A percentile compares a stretch with the other conserved stretches of the same genome.
Evolutionary conservation across 768 basidiomycete genomes (phyloP).

Genomic region (Auricularia cornea): DNA sequence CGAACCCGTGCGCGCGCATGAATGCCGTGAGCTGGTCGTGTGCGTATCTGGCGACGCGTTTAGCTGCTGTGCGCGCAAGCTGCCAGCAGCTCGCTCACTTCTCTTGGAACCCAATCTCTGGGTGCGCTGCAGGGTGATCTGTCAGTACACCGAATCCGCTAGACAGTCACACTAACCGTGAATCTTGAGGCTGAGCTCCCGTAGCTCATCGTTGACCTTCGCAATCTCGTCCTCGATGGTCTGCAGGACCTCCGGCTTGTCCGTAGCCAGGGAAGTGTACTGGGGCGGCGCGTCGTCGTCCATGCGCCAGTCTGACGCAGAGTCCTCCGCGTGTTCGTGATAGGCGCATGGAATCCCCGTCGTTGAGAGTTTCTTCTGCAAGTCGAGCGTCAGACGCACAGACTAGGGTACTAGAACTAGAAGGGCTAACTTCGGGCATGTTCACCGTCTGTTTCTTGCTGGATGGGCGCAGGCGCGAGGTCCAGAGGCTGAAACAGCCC

Average conservation of each 20-base stretch:
- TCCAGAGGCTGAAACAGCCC: not conserved
- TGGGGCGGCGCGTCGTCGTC: not conserved
- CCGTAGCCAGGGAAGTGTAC: not conserved
- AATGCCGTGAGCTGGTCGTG: slow-evolving; percentile 64
- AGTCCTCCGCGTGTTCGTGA: not conserved
- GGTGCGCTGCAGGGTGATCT: slow-evolving; percentile 71
- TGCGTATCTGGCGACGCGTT: slow-evolving; percentile 40
- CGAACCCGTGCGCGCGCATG: slow-evolving; percentile 57
- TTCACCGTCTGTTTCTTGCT: too few relatives aligned
- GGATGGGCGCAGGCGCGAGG: not conserved
- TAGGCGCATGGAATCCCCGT: not conserved
- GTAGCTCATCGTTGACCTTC: slow-evolving; percentile 45
- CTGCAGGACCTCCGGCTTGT: slow-evolving; percentile 43
- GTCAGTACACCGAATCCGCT: not conserved
- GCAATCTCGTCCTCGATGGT: slow-evolving; percentile 55
- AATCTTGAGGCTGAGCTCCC: slow-evolving; percentile 60
- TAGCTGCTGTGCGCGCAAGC: slow-evolving; percentile 3
- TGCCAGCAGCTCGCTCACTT: slow-evolving; percentile 34
- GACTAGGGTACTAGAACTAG: too few relatives aligned
- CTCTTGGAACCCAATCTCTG: slow-evolving; percentile 64
- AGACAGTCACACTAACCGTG: slow-evolving; percentile 38
- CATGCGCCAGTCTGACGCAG: not conserved
- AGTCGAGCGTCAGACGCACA: not conserved
- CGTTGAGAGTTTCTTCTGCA: not conserved
- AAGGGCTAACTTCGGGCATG: too few relatives aligned